These are phyloP conservation scores for Verbascum thapsus DNA, from an alignment of 257 asterid species.

Conservation along the genomic window DNA sequence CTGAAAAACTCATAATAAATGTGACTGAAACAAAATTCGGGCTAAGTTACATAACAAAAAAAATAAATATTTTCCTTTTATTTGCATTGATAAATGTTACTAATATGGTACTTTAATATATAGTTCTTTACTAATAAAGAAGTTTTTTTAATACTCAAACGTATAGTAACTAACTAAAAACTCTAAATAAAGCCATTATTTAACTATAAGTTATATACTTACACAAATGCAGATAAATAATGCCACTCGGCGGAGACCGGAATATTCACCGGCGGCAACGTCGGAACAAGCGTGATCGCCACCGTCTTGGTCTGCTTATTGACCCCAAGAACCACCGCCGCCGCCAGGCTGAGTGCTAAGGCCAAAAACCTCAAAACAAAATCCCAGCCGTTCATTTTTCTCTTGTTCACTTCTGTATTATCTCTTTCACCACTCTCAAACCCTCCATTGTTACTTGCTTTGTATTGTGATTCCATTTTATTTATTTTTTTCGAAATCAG, in stretches of 20 bases:
- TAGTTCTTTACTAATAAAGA: no score
- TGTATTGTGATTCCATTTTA: constrained; percentile 44
- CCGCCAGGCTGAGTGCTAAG: constrained; percentile 41
- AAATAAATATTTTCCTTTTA: no score
- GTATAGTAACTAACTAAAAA: no score
- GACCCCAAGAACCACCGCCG: constrained; percentile 62
- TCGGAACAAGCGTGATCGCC: constrained; percentile 40
- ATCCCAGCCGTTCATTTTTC: constrained; percentile 41
- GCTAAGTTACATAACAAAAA: no score
- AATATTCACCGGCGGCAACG: constrained; percentile 57
- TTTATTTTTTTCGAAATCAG: neutral
- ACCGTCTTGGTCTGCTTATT: constrained; percentile 47
- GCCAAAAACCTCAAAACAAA: constrained; percentile 58
- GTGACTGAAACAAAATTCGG: no score
- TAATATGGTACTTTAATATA: no score
- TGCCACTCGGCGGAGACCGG: constrained; percentile 62
- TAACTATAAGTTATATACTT: constrained; percentile 25
- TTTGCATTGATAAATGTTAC: no score
- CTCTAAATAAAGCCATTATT: no score
- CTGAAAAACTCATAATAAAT: no score
- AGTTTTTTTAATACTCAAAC: no score
- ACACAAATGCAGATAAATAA: constrained; percentile 67
- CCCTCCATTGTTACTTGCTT: constrained; percentile 26
- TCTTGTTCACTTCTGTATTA: constrained; percentile 38
- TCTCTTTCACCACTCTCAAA: constrained; percentile 29